Percentiles rank a stretch among this genome's conserved stretches.
These are phyloP conservation scores for Quercus robur DNA, from an alignment of 306 rosid species.

Conservation along the genomic window DNA sequence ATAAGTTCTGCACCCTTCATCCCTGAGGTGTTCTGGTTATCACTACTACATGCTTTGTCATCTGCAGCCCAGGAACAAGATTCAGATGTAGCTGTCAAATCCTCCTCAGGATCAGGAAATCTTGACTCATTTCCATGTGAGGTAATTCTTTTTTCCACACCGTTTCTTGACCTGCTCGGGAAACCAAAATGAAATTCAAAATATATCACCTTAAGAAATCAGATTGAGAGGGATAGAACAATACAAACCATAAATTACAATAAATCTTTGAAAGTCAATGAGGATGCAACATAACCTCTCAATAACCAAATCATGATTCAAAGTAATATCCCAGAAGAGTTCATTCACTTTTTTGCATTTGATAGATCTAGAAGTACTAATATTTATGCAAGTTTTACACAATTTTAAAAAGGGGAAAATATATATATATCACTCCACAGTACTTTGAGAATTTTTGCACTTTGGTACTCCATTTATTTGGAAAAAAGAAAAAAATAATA, in stretches of 20 bases:
- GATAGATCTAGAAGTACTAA: no score
- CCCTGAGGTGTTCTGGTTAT: slow-evolving; percentile 61
- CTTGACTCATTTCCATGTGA: slow-evolving; percentile 43
- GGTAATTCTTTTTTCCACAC: slow-evolving; percentile 38
- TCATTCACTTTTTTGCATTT: not conserved
- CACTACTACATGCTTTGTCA: slow-evolving; percentile 74
- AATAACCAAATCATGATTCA: not conserved
- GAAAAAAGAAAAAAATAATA: not conserved
- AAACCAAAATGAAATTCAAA: not conserved
- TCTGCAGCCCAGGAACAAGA: slow-evolving; percentile 74
- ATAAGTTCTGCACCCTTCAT: slow-evolving; percentile 41
- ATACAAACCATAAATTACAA: not conserved
- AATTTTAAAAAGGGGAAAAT: not conserved
- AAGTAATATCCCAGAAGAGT: not conserved
- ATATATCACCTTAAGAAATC: not conserved
- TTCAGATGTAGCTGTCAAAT: slow-evolving; percentile 63
- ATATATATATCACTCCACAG: not conserved
- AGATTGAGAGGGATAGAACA: not conserved
- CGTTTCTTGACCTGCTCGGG: slow-evolving; percentile 51
- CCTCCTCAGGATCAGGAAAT: slow-evolving; percentile 41
- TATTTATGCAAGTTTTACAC: not conserved
- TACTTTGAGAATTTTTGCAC: not conserved
- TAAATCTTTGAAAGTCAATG: not conserved
- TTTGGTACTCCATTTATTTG: not conserved
- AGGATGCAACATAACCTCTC: not conserved